A percentile compares a stretch with the other conserved stretches of the same genome.
phyloP scores from a whole-genome alignment of 345 rosid species.

The Rhizophora mangle region DNA sequence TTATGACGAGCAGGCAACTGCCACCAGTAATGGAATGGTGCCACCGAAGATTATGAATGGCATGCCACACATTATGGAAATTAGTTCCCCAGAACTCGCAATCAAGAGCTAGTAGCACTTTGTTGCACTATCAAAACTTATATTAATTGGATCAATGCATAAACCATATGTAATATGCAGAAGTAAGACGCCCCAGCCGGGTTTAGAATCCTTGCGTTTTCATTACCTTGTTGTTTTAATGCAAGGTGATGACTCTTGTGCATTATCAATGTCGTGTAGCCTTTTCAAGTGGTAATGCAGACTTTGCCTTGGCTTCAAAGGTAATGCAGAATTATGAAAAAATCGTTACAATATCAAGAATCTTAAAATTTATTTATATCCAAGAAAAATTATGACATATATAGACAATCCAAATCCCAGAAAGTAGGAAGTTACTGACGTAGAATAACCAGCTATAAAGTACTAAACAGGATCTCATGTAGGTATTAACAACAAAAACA shows the following conservation, averaged over 20 bases:
- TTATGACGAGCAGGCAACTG: slow-evolving; percentile 37
- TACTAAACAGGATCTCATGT: too few species aligned
- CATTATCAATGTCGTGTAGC: not conserved
- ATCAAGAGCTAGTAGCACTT: slow-evolving; percentile 40
- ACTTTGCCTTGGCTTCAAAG: not conserved
- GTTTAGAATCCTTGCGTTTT: not conserved
- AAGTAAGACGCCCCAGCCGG: not conserved
- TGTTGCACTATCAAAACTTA: not conserved
- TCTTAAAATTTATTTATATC: too few species aligned
- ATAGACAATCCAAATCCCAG: too few species aligned
- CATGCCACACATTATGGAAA: slow-evolving; percentile 46
- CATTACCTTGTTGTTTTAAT: slow-evolving; percentile 7
- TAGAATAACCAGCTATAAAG: too few species aligned
- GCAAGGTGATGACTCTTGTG: not conserved
- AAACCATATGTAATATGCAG: not conserved
- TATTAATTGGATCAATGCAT: not conserved
- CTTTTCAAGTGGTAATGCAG: not conserved
- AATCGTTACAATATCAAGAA: too few species aligned
- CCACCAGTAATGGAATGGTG: slow-evolving; percentile 22
- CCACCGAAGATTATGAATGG: slow-evolving; percentile 38
- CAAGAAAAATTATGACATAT: too few species aligned
- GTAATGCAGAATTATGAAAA: too few species aligned
- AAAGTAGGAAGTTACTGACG: too few species aligned
- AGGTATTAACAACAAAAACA: too few species aligned
- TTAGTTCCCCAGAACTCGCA: slow-evolving; percentile 39